Conservation (phyloP, 805 yeast genomes). For the Candida railenensis region DNA sequence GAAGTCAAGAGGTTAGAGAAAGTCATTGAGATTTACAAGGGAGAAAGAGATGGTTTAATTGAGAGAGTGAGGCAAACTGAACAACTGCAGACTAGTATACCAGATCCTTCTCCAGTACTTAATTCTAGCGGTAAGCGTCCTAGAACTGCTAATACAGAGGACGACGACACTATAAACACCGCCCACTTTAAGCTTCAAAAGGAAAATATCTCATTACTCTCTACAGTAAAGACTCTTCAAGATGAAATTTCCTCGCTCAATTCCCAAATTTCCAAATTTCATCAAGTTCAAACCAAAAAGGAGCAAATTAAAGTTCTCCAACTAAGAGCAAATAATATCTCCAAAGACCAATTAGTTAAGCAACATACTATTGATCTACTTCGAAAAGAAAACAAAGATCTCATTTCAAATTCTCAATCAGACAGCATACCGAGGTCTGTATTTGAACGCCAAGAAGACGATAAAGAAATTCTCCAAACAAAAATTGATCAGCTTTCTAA, state of each 20-base stretch:
- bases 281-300: constrained; percentile 17
- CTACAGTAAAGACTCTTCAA: constrained; percentile 35
- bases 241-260: constrained; percentile 34
- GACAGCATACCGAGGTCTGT: constrained; percentile 54
- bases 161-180: constrained; percentile 15
- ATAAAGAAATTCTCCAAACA: constrained; percentile 45
- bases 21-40: constrained; percentile 56
- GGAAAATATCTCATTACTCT: constrained; percentile 38
- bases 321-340: constrained; percentile 63
- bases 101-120: too few relatives aligned
- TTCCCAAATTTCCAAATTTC: constrained; percentile 29
- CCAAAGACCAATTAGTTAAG: constrained; percentile 60
- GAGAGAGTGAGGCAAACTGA: constrained; percentile 19
- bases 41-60: constrained; percentile 46
- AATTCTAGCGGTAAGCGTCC: not conserved
- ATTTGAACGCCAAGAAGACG: constrained; percentile 60
- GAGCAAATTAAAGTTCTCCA: constrained; percentile 51
- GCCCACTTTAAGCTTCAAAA: constrained; percentile 31
- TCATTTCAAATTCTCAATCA: constrained; percentile 20
- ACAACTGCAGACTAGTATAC: constrained; percentile 7
- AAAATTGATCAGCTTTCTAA: constrained; percentile 52
- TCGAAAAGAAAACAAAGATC: constrained; percentile 56
- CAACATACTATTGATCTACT: constrained; percentile 50
- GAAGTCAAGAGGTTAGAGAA: constrained; percentile 40
- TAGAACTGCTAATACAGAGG: constrained; percentile 16